Percentiles rank a stretch among this genome's conserved stretches.
phyloP scores from a whole-genome alignment of 164 flowering plant species.

The Pachysandra terminalis region DNA sequence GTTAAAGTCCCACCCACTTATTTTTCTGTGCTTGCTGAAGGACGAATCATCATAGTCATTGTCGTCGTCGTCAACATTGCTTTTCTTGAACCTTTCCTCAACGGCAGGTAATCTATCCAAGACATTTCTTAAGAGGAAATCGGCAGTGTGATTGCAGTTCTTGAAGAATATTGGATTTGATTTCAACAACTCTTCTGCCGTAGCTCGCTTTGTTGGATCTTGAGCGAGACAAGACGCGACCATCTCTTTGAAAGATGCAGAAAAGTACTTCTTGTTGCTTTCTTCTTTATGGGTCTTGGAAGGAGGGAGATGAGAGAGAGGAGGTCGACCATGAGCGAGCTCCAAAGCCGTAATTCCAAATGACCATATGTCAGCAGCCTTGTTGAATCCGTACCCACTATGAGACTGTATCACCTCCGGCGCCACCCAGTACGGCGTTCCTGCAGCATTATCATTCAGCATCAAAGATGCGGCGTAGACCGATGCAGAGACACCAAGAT shows the following conservation, averaged over 20 bases:
- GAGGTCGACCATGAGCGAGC: constrained; percentile 84
- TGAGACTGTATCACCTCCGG: constrained; percentile 88
- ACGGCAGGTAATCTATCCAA: constrained; percentile 63
- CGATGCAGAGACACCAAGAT: constrained; percentile 76
- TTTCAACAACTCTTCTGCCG: constrained; percentile 62
- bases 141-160: constrained; percentile 49
- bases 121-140: constrained; percentile 51
- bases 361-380: constrained; percentile 97
- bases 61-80: constrained; percentile 24
- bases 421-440: constrained; percentile 89
- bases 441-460: constrained; percentile 59
- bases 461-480: constrained; percentile 39
- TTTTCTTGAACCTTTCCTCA: constrained; percentile 47
- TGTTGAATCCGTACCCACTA: constrained; percentile 64
- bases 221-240: constrained; percentile 67
- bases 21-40: constrained; percentile 50
- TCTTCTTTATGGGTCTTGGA: constrained; percentile 30
- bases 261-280: constrained; percentile 52
- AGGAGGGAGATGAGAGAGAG: constrained; percentile 76
- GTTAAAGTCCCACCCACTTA: constrained; percentile 89
- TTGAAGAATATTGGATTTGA: constrained; percentile 80
- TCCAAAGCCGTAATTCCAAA: constrained; percentile 87
- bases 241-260: constrained; percentile 71
- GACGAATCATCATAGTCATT: constrained; percentile 23
- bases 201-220: constrained; percentile 67